phyloP scores from a whole-genome alignment of 202 grass and related monocot genomes.

The Setaria viridis region DNA sequence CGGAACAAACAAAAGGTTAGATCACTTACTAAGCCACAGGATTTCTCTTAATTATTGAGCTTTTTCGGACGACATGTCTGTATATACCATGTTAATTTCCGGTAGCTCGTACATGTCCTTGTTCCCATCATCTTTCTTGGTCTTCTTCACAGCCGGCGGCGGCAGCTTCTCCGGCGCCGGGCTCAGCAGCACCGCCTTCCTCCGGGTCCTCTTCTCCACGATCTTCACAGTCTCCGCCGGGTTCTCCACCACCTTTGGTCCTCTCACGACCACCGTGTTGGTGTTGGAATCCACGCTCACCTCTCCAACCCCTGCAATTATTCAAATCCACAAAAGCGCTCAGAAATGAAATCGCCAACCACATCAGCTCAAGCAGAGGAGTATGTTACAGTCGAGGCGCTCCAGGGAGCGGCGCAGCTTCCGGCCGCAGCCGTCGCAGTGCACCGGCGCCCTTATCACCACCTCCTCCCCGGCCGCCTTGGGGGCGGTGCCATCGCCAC shows the following conservation, averaged over 20 bases:
- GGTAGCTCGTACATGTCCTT: background rate
- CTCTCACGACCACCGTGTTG: conserved; percentile 59
- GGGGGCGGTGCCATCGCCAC: background rate
- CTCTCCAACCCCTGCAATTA: conserved; percentile 50
- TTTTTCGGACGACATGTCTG: background rate
- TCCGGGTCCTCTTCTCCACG: conserved; percentile 59
- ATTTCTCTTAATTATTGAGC: background rate
- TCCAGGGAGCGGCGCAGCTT: conserved; percentile 51
- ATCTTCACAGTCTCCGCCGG: conserved; percentile 36
- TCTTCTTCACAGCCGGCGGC: background rate
- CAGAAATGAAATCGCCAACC: background rate
- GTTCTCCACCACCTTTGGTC: conserved; percentile 42
- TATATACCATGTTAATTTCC: conserved; percentile 35
- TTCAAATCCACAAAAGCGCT: background rate
- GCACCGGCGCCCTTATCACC: conserved; percentile 40
- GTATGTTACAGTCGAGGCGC: conserved; percentile 29
- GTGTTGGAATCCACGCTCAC: conserved; percentile 53
- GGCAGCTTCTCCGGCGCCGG: conserved; percentile 35
- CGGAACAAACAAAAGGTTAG: background rate
- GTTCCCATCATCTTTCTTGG: background rate
- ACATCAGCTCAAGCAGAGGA: background rate
- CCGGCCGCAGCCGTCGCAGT: conserved; percentile 55
- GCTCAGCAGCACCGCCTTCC: conserved; percentile 56
- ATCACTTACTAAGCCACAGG: background rate
- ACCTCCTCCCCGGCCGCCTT: background rate